Evolutionary conservation across 2,329 filamentous ascomycete genomes (phyloP).

Genomic region (Xylaria sp.): DNA sequence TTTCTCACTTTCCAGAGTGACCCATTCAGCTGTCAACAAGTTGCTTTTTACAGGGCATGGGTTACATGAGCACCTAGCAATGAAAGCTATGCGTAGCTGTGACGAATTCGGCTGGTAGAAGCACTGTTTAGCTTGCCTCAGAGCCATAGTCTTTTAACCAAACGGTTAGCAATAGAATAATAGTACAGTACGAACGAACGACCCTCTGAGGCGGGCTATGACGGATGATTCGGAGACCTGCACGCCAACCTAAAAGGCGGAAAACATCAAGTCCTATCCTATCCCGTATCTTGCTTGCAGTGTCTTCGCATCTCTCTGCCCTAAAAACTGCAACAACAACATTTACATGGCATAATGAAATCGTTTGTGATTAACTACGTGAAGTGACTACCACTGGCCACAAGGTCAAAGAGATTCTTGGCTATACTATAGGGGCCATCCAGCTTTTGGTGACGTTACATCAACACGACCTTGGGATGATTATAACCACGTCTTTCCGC

Average conservation of each 20-base stretch:
- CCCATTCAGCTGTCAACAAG: conserved; percentile 8
- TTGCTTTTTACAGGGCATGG: not conserved
- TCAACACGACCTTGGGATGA: not conserved
- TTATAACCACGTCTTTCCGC: not conserved
- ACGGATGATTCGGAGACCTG: not conserved
- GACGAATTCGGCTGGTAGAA: not conserved
- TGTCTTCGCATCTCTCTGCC: not conserved
- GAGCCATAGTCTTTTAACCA: not conserved
- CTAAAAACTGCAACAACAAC: not conserved
- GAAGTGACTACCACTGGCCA: not conserved
- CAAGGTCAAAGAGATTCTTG: not conserved
- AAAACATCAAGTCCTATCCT: not conserved
- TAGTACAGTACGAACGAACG: too few relatives aligned
- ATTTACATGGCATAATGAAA: not conserved
- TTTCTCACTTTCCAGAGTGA: conserved; percentile 7
- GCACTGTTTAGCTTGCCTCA: not conserved
- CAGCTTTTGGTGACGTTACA: not conserved
- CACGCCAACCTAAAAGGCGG: not conserved
- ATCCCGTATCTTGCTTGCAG: not conserved
- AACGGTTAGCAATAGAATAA: not conserved
- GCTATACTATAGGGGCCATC: not conserved
- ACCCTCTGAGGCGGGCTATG: not conserved
- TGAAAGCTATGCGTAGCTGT: not conserved
- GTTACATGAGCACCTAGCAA: not conserved
- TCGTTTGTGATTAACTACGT: too few relatives aligned